phyloP scores from a whole-genome alignment of 2,329 filamentous ascomycete genomes.

The Alternaria brassicicola region DNA sequence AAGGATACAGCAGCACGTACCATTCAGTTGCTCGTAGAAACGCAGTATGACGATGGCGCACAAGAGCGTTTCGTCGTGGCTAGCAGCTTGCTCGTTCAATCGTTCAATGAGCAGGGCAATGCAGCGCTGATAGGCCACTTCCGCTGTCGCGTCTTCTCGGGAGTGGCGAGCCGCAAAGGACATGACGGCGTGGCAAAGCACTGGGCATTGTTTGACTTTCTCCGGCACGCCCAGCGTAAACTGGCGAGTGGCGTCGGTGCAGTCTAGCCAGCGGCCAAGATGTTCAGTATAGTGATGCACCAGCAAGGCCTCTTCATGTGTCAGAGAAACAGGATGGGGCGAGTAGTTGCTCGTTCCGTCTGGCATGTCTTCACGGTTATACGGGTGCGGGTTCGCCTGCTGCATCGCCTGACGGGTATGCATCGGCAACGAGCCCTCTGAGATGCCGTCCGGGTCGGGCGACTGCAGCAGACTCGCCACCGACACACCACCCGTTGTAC shows the following conservation, averaged over 20 bases:
- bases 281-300: slow-evolving; percentile 41
- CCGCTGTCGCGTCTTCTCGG: slow-evolving; percentile 26
- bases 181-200: slow-evolving; percentile 38
- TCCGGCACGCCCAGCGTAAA: slow-evolving; percentile 39
- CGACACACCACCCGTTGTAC: slow-evolving; percentile 12
- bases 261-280: slow-evolving; percentile 43
- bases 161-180: slow-evolving; percentile 39
- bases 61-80: slow-evolving; percentile 38
- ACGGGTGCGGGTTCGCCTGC: not conserved
- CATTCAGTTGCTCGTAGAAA: slow-evolving; percentile 42
- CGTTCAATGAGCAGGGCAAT: slow-evolving; percentile 40
- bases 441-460: slow-evolving; percentile 5
- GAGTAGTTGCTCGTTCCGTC: slow-evolving; percentile 8
- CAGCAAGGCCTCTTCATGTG: slow-evolving; percentile 31
- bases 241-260: slow-evolving; percentile 38
- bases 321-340: slow-evolving; percentile 19
- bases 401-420: slow-evolving; percentile 1
- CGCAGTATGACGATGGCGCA: slow-evolving; percentile 43
- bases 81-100: slow-evolving; percentile 31
- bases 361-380: not conserved
- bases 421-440: slow-evolving; percentile 3
- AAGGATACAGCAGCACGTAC: slow-evolving; percentile 13
- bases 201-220: slow-evolving; percentile 35
- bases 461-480: slow-evolving; percentile 19
- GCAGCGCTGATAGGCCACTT: slow-evolving; percentile 37